Conservation (phyloP, 805 yeast species). For the Metschnikowia cerradonensis region DNA sequence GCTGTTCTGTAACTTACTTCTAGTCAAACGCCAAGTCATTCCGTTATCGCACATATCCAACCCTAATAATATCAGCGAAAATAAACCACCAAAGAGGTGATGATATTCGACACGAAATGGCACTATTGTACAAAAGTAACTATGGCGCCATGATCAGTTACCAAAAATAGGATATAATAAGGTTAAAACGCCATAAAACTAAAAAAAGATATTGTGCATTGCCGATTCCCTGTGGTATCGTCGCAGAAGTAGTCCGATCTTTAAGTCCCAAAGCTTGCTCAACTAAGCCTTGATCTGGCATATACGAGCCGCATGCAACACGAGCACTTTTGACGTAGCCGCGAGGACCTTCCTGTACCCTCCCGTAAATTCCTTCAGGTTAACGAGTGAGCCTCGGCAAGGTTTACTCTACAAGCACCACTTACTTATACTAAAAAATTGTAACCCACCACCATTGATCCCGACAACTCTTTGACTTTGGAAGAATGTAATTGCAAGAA, state of each 20-base stretch:
- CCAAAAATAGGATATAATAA: neutral
- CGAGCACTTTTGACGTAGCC: slow-evolving; percentile 1
- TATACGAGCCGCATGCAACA: neutral
- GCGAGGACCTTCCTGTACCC: slow-evolving; percentile 3
- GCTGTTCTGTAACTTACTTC: neutral
- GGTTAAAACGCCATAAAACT: neutral
- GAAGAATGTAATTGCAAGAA: too few species aligned
- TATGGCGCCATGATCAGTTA: neutral
- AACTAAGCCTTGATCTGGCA: slow-evolving; percentile 1
- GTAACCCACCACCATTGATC: too few species aligned
- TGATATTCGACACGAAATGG: too few species aligned
- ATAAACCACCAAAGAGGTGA: too few species aligned
- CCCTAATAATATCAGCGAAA: neutral
- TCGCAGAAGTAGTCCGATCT: neutral
- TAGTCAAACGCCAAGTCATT: neutral
- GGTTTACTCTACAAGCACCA: too few species aligned
- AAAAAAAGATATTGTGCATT: neutral
- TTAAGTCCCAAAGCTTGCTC: neutral
- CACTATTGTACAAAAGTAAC: too few species aligned
- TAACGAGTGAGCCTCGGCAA: neutral
- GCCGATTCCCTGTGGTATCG: neutral
- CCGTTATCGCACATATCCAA: neutral
- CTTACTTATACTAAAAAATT: too few species aligned
- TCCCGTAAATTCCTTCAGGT: neutral
- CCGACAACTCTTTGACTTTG: too few species aligned